phyloP scores from a whole-genome alignment of 1,284 basidiomycete species.

The Rhizoctonia solani region DNA sequence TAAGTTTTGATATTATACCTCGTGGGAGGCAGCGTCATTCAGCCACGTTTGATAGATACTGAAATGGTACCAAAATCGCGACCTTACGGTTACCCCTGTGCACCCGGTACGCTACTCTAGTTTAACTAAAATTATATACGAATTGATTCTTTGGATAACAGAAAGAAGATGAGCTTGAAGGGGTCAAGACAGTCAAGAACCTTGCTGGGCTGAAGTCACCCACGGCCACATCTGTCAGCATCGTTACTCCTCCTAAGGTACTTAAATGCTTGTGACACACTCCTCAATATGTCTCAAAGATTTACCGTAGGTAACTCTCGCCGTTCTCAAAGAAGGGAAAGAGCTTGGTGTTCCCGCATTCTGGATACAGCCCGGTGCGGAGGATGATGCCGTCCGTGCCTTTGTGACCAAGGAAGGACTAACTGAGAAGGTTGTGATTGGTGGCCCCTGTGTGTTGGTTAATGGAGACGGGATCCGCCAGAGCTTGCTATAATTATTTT shows the following conservation, averaged over 20 bases:
- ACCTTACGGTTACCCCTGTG: conserved; percentile 67
- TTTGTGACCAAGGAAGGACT: conserved; percentile 61
- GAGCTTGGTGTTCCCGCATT: conserved; percentile 64
- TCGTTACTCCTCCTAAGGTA: conserved; percentile 76
- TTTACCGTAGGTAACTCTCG: conserved; percentile 59
- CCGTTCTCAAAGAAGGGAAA: conserved; percentile 65
- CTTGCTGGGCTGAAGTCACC: conserved; percentile 66
- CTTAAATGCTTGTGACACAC: conserved; percentile 40
- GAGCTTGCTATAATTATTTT: background rate
- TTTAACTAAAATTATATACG: background rate
- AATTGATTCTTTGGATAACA: conserved; percentile 42
- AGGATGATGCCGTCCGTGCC: conserved; percentile 58
- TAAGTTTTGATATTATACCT: conserved; percentile 42
- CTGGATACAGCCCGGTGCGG: conserved; percentile 87
- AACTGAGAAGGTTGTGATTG: conserved; percentile 64
- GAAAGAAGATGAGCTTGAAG: conserved; percentile 70
- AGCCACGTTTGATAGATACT: conserved; percentile 55
- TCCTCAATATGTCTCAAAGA: conserved; percentile 41
- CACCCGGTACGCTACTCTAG: conserved; percentile 57
- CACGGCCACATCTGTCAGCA: conserved; percentile 71
- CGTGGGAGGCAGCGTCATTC: conserved; percentile 1
- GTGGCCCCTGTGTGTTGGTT: conserved; percentile 75
- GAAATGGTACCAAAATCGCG: conserved; percentile 71
- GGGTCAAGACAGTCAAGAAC: conserved; percentile 56
- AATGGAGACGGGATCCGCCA: conserved; percentile 61